phyloP scores from a whole-genome alignment of 208 protist species.

The Trypanosoma scelopori region DNA sequence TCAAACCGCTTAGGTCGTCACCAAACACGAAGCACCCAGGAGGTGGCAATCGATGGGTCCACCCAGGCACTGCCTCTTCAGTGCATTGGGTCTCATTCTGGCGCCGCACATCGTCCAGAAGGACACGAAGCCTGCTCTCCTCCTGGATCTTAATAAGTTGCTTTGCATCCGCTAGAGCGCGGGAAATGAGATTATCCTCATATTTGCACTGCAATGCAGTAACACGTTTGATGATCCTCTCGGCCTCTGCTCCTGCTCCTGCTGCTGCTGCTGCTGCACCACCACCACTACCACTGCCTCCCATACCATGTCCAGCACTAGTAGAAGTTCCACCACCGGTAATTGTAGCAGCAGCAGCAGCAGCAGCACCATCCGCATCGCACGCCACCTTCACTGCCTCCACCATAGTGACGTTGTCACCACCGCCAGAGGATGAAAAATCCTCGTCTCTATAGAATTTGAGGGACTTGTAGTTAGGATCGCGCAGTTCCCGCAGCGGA shows the following conservation, averaged over 20 bases:
- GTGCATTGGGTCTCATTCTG: slow-evolving; percentile 13
- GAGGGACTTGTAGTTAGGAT: slow-evolving; percentile 13
- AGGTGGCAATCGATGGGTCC: slow-evolving; percentile 73
- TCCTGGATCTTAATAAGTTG: slow-evolving; percentile 17
- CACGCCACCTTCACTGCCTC: neutral
- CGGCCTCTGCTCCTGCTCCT: neutral
- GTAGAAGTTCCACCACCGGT: no score
- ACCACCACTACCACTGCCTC: no score
- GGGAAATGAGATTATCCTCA: slow-evolving; percentile 11
- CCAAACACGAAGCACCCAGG: slow-evolving; percentile 74
- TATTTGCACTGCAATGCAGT: slow-evolving; percentile 9
- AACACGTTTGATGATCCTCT: slow-evolving; percentile 12
- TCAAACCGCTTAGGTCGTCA: slow-evolving; percentile 75
- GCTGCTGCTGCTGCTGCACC: neutral
- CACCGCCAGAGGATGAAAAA: neutral
- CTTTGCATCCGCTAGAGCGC: slow-evolving; percentile 15
- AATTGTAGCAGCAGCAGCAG: neutral
- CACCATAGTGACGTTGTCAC: neutral
- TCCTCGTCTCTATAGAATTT: neutral
- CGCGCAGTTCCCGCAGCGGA: slow-evolving; percentile 17
- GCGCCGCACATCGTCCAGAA: slow-evolving; percentile 21
- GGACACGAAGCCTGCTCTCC: slow-evolving; percentile 2
- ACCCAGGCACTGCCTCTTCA: slow-evolving; percentile 59
- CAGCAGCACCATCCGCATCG: neutral
- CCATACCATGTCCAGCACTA: no score